Base-by-base conservation (phyloP, 2,329 filamentous ascomycete species). In the Trichoderma sp. region DNA sequence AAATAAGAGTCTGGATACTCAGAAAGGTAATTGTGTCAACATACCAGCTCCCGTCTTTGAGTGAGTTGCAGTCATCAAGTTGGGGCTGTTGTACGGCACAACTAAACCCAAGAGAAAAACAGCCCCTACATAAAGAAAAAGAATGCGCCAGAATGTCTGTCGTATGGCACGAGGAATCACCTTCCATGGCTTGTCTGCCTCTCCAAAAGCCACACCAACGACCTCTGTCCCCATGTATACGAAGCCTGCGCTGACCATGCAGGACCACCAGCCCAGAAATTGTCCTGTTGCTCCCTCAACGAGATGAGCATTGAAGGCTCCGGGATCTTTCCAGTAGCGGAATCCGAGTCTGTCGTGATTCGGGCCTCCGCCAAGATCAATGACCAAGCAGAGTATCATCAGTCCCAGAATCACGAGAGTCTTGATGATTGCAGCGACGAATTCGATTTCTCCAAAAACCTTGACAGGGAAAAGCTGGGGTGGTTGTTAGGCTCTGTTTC, bases 401-500 rank as follows among this genome's bases (percentile, higher is more conserved):
- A 43, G 39, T 43, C 39, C 39, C 15, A 43, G 39, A 3, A 43
- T 39, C 15, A 43, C 39, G 39, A 43, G 39, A 9, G 39, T 43
- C 39, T 43, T 43, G 39, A 43, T 43, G 1, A 43, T 43, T 43
- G 39, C 39, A 9, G 39, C 39, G 7, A 43, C 39, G 1, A 43
- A 43, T 43, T 43, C 39, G 39, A 43, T 43, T 43, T 43, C 39
- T 4, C 39, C 15, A 9, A 43, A 43, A 4, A 43, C 15, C 7
- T 43, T 43, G 17, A 43, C 39, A 9, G 17, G 17, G 39, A 43
- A 43, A n/a, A 43, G 39, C 39, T 43, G 0, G 9, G 3, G 17
- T 2, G 17, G 17, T n/a, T n/a, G 39, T 43, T 43, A 43, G 39
- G 0, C 0, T 43, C 7, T 9, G n/a, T n/a, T 9, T 4, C 0